phyloP scores from a whole-genome alignment of 2,329 filamentous ascomycete species.

The Dothideomycetes sp. region DNA sequence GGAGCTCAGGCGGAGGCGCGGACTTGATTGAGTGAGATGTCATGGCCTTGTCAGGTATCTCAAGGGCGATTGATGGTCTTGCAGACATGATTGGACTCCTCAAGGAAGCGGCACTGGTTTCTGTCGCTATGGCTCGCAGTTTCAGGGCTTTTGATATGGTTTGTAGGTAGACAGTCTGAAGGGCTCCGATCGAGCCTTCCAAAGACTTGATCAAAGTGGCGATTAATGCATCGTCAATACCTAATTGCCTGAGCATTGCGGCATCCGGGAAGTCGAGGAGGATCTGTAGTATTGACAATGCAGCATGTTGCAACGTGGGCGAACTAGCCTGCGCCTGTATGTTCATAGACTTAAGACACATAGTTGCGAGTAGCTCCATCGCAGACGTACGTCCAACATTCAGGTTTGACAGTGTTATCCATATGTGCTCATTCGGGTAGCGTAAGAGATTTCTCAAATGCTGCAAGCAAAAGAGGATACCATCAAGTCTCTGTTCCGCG shows the following conservation, averaged over 20 bases:
- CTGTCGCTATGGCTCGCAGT: neutral
- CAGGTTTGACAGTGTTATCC: constrained; percentile 33
- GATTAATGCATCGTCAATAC: constrained; percentile 22
- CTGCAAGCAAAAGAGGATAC: constrained; percentile 67
- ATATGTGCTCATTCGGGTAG: constrained; percentile 59
- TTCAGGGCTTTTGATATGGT: constrained; percentile 13
- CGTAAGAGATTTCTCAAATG: constrained; percentile 65
- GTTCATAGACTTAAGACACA: constrained; percentile 17
- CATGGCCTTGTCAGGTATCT: constrained; percentile 3
- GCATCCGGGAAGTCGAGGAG: constrained; percentile 18
- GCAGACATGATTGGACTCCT: constrained; percentile 1
- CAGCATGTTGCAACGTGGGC: constrained; percentile 15
- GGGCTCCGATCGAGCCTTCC: constrained; percentile 13
- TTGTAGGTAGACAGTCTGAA: constrained; percentile 19
- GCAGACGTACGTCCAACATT: constrained; percentile 13
- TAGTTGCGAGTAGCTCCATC: constrained; percentile 18
- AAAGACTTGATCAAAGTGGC: constrained; percentile 19
- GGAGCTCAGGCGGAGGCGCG: constrained; percentile 58
- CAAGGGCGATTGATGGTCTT: constrained; percentile 4
- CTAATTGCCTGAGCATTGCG: constrained; percentile 16
- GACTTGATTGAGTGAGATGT: constrained; percentile 17
- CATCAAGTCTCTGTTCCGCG: constrained; percentile 34
- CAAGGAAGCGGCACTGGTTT: neutral
- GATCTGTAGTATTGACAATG: constrained; percentile 18
- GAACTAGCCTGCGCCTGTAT: constrained; percentile 2